Percentiles rank a stretch among this genome's conserved stretches.
Conservation (phyloP, 331 rosid species). For the Telfairia occidentalis region DNA sequence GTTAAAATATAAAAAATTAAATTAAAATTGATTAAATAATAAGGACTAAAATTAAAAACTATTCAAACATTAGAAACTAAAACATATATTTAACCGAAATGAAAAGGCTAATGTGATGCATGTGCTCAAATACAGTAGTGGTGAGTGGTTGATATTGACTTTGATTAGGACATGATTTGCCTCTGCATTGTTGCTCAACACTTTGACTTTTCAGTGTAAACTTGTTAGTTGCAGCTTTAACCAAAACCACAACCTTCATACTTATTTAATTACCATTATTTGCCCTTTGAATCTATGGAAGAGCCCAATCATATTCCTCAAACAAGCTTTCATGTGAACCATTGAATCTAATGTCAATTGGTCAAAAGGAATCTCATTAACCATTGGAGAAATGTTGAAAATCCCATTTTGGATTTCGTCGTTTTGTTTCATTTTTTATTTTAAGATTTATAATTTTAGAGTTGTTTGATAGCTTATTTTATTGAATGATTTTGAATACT, state of each 20-base stretch:
- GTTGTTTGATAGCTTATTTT: background rate
- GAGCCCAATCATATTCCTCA: background rate
- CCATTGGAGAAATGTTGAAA: background rate
- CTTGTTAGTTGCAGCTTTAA: background rate
- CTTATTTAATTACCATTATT: background rate
- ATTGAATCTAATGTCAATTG: background rate
- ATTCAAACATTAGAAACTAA: too few relatives aligned
- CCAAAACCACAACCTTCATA: background rate
- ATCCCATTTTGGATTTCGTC: too few relatives aligned
- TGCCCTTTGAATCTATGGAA: background rate
- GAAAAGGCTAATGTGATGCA: background rate
- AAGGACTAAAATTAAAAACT: too few relatives aligned
- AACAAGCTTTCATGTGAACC: background rate
- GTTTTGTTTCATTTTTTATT: too few relatives aligned
- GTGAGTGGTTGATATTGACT: constrained; percentile 4
- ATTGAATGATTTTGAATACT: background rate
- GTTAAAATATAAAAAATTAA: too few relatives aligned
- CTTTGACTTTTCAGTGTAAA: background rate
- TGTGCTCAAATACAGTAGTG: background rate
- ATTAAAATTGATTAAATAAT: too few relatives aligned
- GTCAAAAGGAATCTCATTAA: background rate
- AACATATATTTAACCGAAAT: too few relatives aligned
- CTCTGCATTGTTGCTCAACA: background rate
- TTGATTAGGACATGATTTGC: background rate
- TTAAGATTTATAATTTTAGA: background rate